Evolutionary conservation across 1,139 yeast genomes (phyloP).

Genomic region (Candida albicans): DNA sequence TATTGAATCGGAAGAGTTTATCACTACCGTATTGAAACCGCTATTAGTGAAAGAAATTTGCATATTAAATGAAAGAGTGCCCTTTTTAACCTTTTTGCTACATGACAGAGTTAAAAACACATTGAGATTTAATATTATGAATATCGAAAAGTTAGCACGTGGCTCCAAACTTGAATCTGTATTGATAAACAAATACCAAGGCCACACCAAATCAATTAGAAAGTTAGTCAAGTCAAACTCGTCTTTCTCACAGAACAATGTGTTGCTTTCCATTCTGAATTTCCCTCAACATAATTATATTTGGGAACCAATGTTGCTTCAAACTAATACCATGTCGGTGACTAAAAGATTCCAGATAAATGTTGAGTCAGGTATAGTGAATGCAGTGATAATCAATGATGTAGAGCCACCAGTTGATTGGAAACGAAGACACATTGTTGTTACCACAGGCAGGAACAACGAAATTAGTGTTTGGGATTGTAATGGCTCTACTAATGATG

Average conservation of each 20-base stretch:
- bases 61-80: conserved; percentile 14
- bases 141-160: conserved; percentile 15
- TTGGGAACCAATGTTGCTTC: conserved; percentile 54
- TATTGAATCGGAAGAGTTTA: conserved; percentile 18
- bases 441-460: conserved; percentile 56
- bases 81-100: conserved; percentile 26
- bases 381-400: conserved; percentile 38
- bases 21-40: conserved; percentile 22
- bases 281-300: conserved; percentile 58
- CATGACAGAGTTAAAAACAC: conserved; percentile 44
- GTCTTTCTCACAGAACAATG: conserved; percentile 23
- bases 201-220: conserved; percentile 80
- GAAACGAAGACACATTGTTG: conserved; percentile 36
- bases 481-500: conserved; percentile 29
- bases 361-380: conserved; percentile 24
- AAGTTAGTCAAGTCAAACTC: conserved; percentile 58
- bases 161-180: conserved; percentile 16
- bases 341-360: conserved; percentile 39
- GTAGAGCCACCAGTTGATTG: conserved; percentile 19
- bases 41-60: conserved; percentile 24
- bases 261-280: conserved; percentile 41
- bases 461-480: conserved; percentile 69
- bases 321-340: conserved; percentile 26
- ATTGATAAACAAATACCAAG: conserved; percentile 61
- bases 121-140: conserved; percentile 28